A percentile compares a stretch with the other conserved stretches of the same genome.
Evolutionary conservation across 148 eudicot species (phyloP).

Genomic region (Salicornia ramosissima): DNA sequence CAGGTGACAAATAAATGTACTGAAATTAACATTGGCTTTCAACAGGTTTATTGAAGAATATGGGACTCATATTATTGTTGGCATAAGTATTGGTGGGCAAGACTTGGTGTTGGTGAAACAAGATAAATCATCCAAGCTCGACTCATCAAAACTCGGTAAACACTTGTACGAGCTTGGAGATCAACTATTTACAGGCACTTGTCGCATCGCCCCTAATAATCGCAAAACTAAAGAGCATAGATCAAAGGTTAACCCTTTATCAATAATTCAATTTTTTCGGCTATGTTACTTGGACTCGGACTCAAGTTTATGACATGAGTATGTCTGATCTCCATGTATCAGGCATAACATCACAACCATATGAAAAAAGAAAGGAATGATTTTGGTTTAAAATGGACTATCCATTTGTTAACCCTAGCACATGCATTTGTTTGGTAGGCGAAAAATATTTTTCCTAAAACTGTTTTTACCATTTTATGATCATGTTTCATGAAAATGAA

Average conservation of each 20-base stretch:
- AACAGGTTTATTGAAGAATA: constrained; percentile 79
- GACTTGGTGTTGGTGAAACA: constrained; percentile 72
- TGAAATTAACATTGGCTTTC: background rate
- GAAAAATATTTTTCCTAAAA: no score
- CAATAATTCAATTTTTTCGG: background rate
- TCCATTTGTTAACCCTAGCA: no score
- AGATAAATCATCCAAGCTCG: constrained; percentile 57
- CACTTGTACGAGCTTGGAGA: constrained; percentile 73
- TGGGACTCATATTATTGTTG: constrained; percentile 87
- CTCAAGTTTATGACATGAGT: no score
- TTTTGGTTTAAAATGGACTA: no score
- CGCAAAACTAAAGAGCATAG: constrained; percentile 36
- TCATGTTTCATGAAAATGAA: no score
- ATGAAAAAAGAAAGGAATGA: no score
- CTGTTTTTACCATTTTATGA: no score
- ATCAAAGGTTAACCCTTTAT: constrained; percentile 42
- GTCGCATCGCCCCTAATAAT: constrained; percentile 41
- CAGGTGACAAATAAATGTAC: background rate
- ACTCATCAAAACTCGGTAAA: constrained; percentile 55
- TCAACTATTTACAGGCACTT: constrained; percentile 61
- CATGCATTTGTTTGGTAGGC: no score
- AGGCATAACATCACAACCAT: no score
- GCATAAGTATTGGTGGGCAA: constrained; percentile 72
- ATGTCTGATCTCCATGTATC: no score
- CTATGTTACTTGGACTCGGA: no score